These are phyloP conservation scores for Zopfia rhizophila DNA, from an alignment of 2,329 filamentous ascomycete species.

Conservation along the genomic window DNA sequence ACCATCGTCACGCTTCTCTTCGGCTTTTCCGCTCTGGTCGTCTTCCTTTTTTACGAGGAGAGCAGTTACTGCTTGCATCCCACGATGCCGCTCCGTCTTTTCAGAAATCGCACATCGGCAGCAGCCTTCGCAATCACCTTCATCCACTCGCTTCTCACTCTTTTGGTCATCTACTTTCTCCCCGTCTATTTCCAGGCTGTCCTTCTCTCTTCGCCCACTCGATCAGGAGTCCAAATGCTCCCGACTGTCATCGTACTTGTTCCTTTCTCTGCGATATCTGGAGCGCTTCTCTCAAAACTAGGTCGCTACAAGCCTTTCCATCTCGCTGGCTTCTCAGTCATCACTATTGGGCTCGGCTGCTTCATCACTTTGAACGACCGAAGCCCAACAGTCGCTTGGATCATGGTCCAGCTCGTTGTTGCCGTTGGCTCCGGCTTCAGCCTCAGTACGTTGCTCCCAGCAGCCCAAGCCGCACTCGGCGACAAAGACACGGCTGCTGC, in stretches of 20 bases:
- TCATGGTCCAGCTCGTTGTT: slow-evolving; percentile 15
- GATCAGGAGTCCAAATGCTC: slow-evolving; percentile 49
- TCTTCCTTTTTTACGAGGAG: slow-evolving; percentile 50
- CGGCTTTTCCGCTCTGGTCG: slow-evolving; percentile 49
- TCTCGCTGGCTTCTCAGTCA: slow-evolving; percentile 13
- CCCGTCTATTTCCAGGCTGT: slow-evolving; percentile 61
- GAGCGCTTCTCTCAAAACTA: slow-evolving; percentile 41
- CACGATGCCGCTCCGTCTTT: slow-evolving; percentile 53
- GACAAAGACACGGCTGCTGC: slow-evolving; percentile 7
- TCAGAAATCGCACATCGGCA: slow-evolving; percentile 51
- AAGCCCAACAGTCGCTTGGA: slow-evolving; percentile 16
- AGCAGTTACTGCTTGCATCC: slow-evolving; percentile 29
- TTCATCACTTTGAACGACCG: slow-evolving; percentile 15
- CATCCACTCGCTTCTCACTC: slow-evolving; percentile 49
- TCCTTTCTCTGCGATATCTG: slow-evolving; percentile 21
- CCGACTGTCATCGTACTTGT: slow-evolving; percentile 26
- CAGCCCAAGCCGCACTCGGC: slow-evolving; percentile 10
- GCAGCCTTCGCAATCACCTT: slow-evolving; percentile 50
- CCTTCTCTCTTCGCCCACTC: slow-evolving; percentile 40
- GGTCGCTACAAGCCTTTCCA: slow-evolving; percentile 31
- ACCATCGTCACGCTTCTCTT: slow-evolving; percentile 56
- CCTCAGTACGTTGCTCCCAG: slow-evolving; percentile 8
- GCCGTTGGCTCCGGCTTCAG: slow-evolving; percentile 1
- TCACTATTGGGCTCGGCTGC: slow-evolving; percentile 9
- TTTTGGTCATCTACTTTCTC: slow-evolving; percentile 55